Evolutionary conservation across 208 protist species (phyloP).

Genomic region (Leishmania guyanensis): DNA sequence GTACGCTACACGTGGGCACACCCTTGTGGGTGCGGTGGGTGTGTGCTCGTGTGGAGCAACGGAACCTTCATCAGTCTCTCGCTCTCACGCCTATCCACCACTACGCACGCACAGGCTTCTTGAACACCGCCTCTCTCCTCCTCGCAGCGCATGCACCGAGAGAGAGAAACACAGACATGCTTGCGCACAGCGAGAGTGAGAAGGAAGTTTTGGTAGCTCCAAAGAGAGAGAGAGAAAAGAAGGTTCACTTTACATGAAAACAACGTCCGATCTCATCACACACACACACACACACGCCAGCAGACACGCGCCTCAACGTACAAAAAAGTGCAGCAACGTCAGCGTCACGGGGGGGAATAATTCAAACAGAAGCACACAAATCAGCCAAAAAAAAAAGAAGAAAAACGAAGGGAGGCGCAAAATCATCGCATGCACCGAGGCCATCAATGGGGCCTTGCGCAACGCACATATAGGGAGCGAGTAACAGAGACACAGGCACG

Average conservation of each 20-base stretch:
- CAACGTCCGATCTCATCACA: background rate
- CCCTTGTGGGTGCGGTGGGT: background rate
- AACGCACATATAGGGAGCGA: background rate
- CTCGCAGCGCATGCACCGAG: background rate
- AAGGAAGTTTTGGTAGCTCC: too few relatives aligned
- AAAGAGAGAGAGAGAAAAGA: too few relatives aligned
- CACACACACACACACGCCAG: background rate
- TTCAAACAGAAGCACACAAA: too few relatives aligned
- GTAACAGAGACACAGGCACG: background rate
- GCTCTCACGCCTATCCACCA: background rate
- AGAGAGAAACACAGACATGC: background rate
- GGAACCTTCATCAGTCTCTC: background rate
- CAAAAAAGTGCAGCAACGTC: too few relatives aligned
- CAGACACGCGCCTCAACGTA: background rate
- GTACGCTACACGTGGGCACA: background rate
- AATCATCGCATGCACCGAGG: background rate
- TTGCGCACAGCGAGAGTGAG: background rate
- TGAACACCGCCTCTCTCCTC: background rate
- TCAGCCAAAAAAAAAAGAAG: background rate
- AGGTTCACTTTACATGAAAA: background rate
- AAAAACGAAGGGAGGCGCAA: background rate
- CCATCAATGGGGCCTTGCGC: background rate
- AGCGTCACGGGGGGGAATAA: background rate
- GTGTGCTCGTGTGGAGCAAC: background rate
- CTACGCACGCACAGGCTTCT: background rate